Evolutionary conservation across 140 eudicot species (phyloP).

Genomic region (Cichorium intybus): DNA sequence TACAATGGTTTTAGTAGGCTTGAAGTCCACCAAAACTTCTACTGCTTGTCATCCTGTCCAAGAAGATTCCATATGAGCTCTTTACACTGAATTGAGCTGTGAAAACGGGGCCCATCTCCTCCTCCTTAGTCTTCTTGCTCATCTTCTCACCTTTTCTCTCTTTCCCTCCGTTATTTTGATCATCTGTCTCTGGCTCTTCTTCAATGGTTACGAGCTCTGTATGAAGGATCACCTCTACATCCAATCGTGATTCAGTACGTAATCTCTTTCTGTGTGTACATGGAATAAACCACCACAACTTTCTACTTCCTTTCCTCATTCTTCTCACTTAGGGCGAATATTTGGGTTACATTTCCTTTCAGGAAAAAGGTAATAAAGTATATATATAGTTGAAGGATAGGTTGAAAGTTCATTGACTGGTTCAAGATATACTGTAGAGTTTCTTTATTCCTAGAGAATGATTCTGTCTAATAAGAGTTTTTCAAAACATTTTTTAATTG

Average conservation of each 20-base stretch:
- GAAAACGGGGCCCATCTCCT: constrained; percentile 37
- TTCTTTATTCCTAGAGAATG: not conserved
- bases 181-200: constrained; percentile 20
- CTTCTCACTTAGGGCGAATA: not conserved
- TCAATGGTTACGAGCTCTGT: constrained; percentile 36
- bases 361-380: not conserved
- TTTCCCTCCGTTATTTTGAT: constrained; percentile 1
- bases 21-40: constrained; percentile 50
- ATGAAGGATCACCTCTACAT: constrained; percentile 37
- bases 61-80: constrained; percentile 59
- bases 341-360: not conserved
- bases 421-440: constrained; percentile 6
- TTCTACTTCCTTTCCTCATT: constrained; percentile 31
- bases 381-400: constrained; percentile 11
- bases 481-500: not conserved
- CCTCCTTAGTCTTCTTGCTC: constrained; percentile 29
- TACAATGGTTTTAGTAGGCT: constrained; percentile 19
- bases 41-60: constrained; percentile 50
- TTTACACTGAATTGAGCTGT: constrained; percentile 45
- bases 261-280: constrained; percentile 26
- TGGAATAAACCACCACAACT: constrained; percentile 40
- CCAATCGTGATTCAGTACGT: constrained; percentile 33
- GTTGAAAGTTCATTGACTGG: constrained; percentile 20
- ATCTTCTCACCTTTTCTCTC: not conserved
- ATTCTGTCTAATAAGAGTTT: not conserved